Conservation (phyloP, 306 rosid genomes). For the Elaeagnus macrophylla region DNA sequence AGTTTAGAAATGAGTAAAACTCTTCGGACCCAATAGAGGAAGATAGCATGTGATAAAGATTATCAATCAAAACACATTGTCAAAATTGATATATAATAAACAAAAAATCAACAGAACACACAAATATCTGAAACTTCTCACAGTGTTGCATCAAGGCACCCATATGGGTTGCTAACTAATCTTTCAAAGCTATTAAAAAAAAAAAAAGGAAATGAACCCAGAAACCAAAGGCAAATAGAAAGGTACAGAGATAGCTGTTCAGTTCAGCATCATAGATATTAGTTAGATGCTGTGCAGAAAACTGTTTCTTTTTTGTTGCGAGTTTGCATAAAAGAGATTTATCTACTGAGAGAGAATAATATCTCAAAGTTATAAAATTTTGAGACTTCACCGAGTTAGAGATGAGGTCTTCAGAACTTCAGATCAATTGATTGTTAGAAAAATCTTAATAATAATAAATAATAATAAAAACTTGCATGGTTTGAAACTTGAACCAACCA, state of each 20-base stretch:
- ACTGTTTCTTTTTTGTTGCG: too few species aligned
- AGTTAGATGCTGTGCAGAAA: slow-evolving; percentile 15
- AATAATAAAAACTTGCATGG: slow-evolving; percentile 24
- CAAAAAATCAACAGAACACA: slow-evolving; percentile 16
- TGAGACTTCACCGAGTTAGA: slow-evolving; percentile 40
- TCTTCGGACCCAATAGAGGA: neutral
- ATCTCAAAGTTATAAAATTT: slow-evolving; percentile 46
- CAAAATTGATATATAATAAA: slow-evolving; percentile 10
- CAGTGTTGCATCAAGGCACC: slow-evolving; percentile 21
- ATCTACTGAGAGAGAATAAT: slow-evolving; percentile 19
- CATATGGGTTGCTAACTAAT: slow-evolving; percentile 20
- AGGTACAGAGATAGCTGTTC: neutral
- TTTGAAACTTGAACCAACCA: slow-evolving; percentile 23
- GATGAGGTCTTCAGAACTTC: slow-evolving; percentile 22
- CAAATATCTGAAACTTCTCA: slow-evolving; percentile 21
- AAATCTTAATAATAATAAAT: slow-evolving; percentile 10
- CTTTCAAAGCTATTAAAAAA: neutral
- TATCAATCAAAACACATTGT: neutral
- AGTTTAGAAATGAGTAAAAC: neutral
- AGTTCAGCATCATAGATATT: slow-evolving; percentile 17
- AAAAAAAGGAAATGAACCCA: neutral
- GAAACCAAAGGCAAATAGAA: slow-evolving; percentile 2
- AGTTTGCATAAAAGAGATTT: slow-evolving; percentile 21
- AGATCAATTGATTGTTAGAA: slow-evolving; percentile 42
- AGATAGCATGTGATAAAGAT: slow-evolving; percentile 7